A percentile compares a stretch with the other conserved stretches of the same genome.
phyloP scores from a whole-genome alignment of 2,329 filamentous ascomycete species.

The Colletotrichum cereale region DNA sequence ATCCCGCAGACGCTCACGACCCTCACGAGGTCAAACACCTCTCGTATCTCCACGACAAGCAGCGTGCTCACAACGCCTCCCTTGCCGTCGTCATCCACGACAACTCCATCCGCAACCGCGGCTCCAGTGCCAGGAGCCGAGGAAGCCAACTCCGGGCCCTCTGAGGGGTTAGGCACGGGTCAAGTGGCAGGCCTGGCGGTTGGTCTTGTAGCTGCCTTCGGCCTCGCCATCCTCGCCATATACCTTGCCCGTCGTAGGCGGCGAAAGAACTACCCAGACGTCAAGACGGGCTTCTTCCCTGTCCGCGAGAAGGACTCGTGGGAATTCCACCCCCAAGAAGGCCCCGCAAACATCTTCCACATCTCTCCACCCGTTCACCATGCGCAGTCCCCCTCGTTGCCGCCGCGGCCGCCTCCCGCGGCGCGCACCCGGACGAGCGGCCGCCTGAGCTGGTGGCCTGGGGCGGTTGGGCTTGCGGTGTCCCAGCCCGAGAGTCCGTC shows the following conservation, averaged over 20 bases:
- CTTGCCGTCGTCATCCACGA: slow-evolving; percentile 21
- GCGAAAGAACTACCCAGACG: slow-evolving; percentile 53
- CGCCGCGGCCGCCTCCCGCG: slow-evolving; percentile 19
- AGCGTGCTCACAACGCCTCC: slow-evolving; percentile 19
- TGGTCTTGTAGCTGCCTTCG: slow-evolving; percentile 35
- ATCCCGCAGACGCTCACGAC: slow-evolving; percentile 31
- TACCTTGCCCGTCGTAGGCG: slow-evolving; percentile 58
- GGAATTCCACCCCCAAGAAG: slow-evolving; percentile 43
- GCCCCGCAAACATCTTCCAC: slow-evolving; percentile 48
- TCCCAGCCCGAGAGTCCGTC: slow-evolving; percentile 49
- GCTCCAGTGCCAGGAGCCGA: slow-evolving; percentile 28
- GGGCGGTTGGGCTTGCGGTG: slow-evolving; percentile 60
- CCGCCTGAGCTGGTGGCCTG: slow-evolving; percentile 49
- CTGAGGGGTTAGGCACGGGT: slow-evolving; percentile 29
- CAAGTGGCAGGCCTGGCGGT: slow-evolving; percentile 40
- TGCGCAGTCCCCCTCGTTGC: slow-evolving; percentile 44
- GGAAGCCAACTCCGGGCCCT: slow-evolving; percentile 26
- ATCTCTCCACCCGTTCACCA: slow-evolving; percentile 57
- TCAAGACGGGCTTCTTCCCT: slow-evolving; percentile 54
- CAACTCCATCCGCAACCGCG: slow-evolving; percentile 23
- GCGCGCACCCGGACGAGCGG: slow-evolving; percentile 32
- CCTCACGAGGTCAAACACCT: slow-evolving; percentile 29
- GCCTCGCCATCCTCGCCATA: slow-evolving; percentile 62
- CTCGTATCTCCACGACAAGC: slow-evolving; percentile 34
- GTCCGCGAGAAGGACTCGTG: slow-evolving; percentile 54